Conservation (phyloP, 371 early-diverging fungal genomes). For the Rhizomucor pusillus region DNA sequence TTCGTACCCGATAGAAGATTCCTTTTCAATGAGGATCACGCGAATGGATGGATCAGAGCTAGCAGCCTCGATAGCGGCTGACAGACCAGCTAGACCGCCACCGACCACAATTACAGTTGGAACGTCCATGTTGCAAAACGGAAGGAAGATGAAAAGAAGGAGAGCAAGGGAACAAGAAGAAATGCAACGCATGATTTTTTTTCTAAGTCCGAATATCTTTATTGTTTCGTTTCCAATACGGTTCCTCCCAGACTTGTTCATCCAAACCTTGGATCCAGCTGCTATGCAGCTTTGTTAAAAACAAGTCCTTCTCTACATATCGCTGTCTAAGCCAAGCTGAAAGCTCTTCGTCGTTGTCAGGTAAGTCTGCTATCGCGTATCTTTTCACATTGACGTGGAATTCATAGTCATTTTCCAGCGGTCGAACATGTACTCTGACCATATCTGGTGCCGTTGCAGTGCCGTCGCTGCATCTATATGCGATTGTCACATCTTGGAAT, state of each 20-base stretch:
- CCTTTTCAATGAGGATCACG: conserved; percentile 77
- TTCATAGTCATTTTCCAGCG: conserved; percentile 58
- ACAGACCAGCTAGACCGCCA: conserved; percentile 79
- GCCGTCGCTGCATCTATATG: conserved; percentile 44
- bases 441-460: conserved; percentile 48
- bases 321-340: conserved; percentile 58
- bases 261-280: conserved; percentile 53
- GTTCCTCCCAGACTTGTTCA: conserved; percentile 41
- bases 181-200: conserved; percentile 12
- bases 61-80: conserved; percentile 76
- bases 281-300: conserved; percentile 48
- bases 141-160: not conserved
- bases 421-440: conserved; percentile 55
- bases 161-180: conserved; percentile 2
- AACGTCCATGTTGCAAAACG: conserved; percentile 1
- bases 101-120: conserved; percentile 60
- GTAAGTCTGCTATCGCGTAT: conserved; percentile 58
- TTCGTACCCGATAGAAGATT: conserved; percentile 58
- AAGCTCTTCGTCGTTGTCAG: conserved; percentile 54
- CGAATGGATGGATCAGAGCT: conserved; percentile 48
- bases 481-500: conserved; percentile 59
- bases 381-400: conserved; percentile 69
- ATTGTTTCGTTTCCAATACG: not conserved
- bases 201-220: not conserved
- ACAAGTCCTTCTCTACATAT: conserved; percentile 66